Evolutionary conservation across 768 basidiomycete species (phyloP), one percentile per base, ranked within the genome.

Genomic region (Suillus subluteus): DNA sequence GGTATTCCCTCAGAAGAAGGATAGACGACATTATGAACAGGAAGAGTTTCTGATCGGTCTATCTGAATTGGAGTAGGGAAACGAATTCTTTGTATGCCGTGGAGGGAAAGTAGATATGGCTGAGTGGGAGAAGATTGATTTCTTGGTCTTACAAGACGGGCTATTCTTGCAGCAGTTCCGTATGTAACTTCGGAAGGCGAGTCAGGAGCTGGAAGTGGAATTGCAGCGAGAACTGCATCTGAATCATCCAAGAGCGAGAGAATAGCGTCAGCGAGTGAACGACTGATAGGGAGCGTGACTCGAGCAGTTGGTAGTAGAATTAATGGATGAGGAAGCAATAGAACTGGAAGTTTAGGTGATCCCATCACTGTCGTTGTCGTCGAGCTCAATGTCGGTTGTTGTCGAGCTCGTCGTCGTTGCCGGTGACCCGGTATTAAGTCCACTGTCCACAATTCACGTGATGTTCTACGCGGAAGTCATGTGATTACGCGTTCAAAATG

Each of bases 281-380:
- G 82, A 21, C 87, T 81, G 26, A 96, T 83, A 0, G 91, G 88
- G 66, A 95, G 77, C 0, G 91, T 88, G 54, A 92, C 80, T 16
- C 88, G 81, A 0, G 90, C 87, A 9, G 87, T 87, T 0, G 95
- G 95, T 15, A 94, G 85, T 44, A 96, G 86, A 65, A 96, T 79
- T 55, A 87, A 79, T 0, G 95, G 95, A 68, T 90, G 82, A 0
- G 87, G 83, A 37, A 96, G 86, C 6, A 86, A 82, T 58, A 96
- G 82, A 37, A 95, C 79, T 4, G 90, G 88, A 7, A 96, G 83
- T 66, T 55, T 55, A 32, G 84, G 86, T 4, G 84, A 21, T 38
- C 69, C 30, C 30, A 55, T 55, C 30, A 18, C 54, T 55, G 54
- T 18, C 16, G 5, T 32, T 5, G 54, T 55, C 54, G 32, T 55